Evolutionary conservation across 2,329 filamentous ascomycete species (phyloP).

Genomic region (Lomentospora prolificans): DNA sequence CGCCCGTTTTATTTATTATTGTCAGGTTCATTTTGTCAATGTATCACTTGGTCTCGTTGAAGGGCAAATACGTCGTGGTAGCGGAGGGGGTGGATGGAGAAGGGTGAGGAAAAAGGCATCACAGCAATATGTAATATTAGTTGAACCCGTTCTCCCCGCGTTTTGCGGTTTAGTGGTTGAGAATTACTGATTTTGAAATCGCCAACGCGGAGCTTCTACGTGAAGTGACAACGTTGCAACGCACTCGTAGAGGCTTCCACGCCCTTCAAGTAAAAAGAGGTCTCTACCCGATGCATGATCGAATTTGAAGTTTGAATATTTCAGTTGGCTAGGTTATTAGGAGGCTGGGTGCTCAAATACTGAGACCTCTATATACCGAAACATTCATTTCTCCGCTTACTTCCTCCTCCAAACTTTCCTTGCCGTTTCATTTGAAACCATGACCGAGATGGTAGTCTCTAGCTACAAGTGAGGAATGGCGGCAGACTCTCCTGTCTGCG

Average conservation of each 20-base stretch:
- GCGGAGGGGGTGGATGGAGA: neutral
- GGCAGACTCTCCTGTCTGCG: conserved; percentile 5
- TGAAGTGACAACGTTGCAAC: no score
- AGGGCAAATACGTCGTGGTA: neutral
- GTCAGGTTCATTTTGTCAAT: neutral
- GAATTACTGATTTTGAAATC: no score
- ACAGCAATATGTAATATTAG: neutral
- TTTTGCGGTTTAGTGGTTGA: neutral
- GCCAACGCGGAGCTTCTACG: no score
- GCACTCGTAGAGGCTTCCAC: no score
- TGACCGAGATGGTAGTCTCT: no score
- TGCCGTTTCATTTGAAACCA: no score
- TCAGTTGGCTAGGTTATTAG: neutral
- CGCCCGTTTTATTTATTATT: neutral
- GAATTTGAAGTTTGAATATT: neutral
- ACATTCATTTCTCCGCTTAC: neutral
- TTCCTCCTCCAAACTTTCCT: no score
- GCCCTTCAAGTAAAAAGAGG: no score
- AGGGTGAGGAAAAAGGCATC: neutral
- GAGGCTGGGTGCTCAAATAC: neutral
- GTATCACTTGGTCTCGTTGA: neutral
- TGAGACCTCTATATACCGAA: neutral
- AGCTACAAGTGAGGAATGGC: conserved; percentile 4
- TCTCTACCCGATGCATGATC: neutral
- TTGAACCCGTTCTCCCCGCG: neutral